phyloP scores from a whole-genome alignment of 2,329 filamentous ascomycete species.

The Coniochaeta sp. region DNA sequence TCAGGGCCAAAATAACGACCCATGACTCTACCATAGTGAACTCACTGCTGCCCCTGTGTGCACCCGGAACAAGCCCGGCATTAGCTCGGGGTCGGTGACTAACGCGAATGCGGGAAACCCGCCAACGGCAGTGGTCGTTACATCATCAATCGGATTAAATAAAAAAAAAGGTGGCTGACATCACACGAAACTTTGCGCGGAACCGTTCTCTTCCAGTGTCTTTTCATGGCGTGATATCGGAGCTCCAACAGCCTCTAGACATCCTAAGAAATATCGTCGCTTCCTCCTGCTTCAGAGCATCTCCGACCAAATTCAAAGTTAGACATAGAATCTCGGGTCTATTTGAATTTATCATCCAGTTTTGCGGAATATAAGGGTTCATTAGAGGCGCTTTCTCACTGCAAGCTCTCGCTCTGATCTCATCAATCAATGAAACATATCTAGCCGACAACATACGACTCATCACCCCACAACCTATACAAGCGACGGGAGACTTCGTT shows the following conservation, averaged over 20 bases:
- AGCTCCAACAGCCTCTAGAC: background rate
- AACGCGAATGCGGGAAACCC: background rate
- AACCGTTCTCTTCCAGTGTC: background rate
- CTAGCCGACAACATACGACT: background rate
- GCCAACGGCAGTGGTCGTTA: background rate
- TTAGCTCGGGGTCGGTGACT: background rate
- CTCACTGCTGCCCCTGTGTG: background rate
- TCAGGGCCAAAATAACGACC: background rate
- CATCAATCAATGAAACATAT: background rate
- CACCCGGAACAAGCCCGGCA: slow-evolving; percentile 1
- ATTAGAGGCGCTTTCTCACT: background rate
- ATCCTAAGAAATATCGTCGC: background rate
- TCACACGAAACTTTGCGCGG: background rate
- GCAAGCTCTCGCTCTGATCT: background rate
- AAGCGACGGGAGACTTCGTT: too few species aligned
- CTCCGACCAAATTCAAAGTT: background rate
- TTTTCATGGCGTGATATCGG: background rate
- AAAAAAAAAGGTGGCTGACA: background rate
- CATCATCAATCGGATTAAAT: background rate
- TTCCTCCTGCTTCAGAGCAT: background rate
- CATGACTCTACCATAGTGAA: background rate
- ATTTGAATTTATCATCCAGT: background rate
- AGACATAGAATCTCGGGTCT: background rate
- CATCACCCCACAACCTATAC: too few species aligned
- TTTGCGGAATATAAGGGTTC: background rate